phyloP scores from a whole-genome alignment of 331 rosid species.

The Dryas integrifolia region DNA sequence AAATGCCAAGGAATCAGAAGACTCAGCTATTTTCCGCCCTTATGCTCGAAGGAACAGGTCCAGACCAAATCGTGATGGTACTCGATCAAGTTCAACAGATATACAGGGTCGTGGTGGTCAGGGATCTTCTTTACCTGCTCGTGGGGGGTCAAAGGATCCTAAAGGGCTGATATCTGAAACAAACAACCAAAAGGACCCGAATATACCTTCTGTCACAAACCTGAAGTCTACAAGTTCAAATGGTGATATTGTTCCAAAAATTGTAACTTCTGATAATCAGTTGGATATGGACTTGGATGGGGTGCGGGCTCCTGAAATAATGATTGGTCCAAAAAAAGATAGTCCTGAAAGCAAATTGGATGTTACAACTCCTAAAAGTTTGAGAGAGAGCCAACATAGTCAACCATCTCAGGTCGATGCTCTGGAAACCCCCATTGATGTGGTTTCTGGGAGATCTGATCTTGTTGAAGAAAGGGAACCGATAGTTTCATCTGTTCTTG shows the following conservation, averaged over 20 bases:
- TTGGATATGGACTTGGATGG: constrained; percentile 49
- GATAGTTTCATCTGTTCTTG: constrained; percentile 38
- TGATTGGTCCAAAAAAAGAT: constrained; percentile 34
- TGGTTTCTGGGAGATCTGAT: constrained; percentile 46
- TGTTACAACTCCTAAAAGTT: constrained; percentile 35
- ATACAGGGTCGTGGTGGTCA: constrained; percentile 35
- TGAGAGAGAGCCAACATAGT: constrained; percentile 38
- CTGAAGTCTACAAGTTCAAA: constrained; percentile 60
- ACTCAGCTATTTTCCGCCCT: constrained; percentile 87
- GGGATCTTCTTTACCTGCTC: constrained; percentile 37
- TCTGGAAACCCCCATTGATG: constrained; percentile 35
- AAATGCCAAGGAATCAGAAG: constrained; percentile 87
- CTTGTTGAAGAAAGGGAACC: constrained; percentile 40
- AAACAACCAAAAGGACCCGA: constrained; percentile 56
- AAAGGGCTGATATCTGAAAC: constrained; percentile 53
- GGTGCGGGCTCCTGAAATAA: constrained; percentile 38
- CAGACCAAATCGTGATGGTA: constrained; percentile 72
- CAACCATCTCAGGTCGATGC: constrained; percentile 44
- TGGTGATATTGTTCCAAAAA: constrained; percentile 51
- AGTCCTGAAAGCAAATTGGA: constrained; percentile 57
- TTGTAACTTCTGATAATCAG: constrained; percentile 40
- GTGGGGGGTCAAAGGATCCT: constrained; percentile 56
- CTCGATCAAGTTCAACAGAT: constrained; percentile 46
- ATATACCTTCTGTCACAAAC: constrained; percentile 51
- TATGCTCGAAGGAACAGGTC: constrained; percentile 97